A percentile compares a stretch with the other conserved stretches of the same genome.
Evolutionary conservation across 2,329 filamentous ascomycete genomes (phyloP).

Genomic region (Colletotrichum sidae): DNA sequence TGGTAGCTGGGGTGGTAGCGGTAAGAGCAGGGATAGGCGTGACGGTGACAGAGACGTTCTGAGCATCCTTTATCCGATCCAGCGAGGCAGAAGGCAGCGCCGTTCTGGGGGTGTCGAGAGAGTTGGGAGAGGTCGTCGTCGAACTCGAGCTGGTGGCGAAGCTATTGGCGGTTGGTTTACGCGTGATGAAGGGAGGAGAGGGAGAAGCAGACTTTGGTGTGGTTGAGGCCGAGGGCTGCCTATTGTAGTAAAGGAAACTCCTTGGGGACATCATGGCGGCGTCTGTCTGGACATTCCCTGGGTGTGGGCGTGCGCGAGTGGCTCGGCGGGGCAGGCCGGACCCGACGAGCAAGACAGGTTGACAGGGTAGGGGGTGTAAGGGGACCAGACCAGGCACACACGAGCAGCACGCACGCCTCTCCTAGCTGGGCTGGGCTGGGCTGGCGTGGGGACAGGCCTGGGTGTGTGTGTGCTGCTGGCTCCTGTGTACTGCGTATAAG

Average conservation of each 20-base stretch:
- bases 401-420: not conserved
- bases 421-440: too few relatives aligned
- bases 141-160: slow-evolving; percentile 14
- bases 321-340: slow-evolving; percentile 38
- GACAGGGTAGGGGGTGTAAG: slow-evolving; percentile 35
- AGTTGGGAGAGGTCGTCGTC: slow-evolving; percentile 7
- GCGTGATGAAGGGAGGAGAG: slow-evolving; percentile 18
- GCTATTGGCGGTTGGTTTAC: slow-evolving; percentile 25
- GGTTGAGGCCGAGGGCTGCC: slow-evolving; percentile 36
- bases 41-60: slow-evolving; percentile 38
- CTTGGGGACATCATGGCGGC: slow-evolving; percentile 40
- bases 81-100: slow-evolving; percentile 34
- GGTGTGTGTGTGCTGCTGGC: not conserved
- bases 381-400: slow-evolving; percentile 34
- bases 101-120: slow-evolving; percentile 31
- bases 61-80: slow-evolving; percentile 39
- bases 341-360: slow-evolving; percentile 37
- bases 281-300: slow-evolving; percentile 36
- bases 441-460: too few relatives aligned
- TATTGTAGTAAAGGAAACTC: slow-evolving; percentile 41
- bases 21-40: slow-evolving; percentile 34
- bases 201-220: slow-evolving; percentile 16
- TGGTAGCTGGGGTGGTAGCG: slow-evolving; percentile 34
- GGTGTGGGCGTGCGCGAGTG: slow-evolving; percentile 27
- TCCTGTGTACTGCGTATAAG: slow-evolving; percentile 5